phyloP scores from a whole-genome alignment of 2,329 filamentous ascomycete genomes.

The Fusarium zealandicum region DNA sequence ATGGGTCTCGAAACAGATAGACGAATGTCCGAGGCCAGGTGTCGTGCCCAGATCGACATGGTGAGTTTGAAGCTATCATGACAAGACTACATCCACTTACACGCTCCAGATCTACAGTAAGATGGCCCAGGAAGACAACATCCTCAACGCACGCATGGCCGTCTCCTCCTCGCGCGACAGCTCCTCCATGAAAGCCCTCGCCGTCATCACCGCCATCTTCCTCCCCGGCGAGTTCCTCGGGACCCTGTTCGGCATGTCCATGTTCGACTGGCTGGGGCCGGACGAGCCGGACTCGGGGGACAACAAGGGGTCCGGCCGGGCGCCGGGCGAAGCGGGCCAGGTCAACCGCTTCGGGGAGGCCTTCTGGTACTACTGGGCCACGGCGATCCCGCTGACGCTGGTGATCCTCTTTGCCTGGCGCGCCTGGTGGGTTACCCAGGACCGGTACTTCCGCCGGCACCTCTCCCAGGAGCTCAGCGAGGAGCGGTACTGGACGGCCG shows the following conservation, averaged over 20 bases:
- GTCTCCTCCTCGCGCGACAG: constrained; percentile 52
- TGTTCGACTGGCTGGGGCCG: constrained; percentile 55
- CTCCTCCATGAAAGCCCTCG: constrained; percentile 57
- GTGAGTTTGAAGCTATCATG: constrained; percentile 38
- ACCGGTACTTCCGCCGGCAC: constrained; percentile 55
- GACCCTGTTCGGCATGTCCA: constrained; percentile 55
- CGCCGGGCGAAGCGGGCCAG: constrained; percentile 14
- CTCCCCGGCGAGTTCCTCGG: constrained; percentile 56
- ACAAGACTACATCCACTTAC: constrained; percentile 17
- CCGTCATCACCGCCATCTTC: constrained; percentile 58
- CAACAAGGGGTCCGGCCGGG: background rate
- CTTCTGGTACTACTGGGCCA: constrained; percentile 57
- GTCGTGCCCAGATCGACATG: constrained; percentile 56
- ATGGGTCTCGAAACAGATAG: constrained; percentile 55
- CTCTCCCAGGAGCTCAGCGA: constrained; percentile 56
- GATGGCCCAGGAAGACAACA: constrained; percentile 58
- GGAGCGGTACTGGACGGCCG: constrained; percentile 56
- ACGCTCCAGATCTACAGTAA: constrained; percentile 53
- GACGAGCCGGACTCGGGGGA: constrained; percentile 42
- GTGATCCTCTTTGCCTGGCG: constrained; percentile 53
- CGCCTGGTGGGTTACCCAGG: constrained; percentile 57
- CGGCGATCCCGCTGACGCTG: constrained; percentile 53
- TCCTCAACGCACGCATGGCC: constrained; percentile 52
- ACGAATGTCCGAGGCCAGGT: constrained; percentile 55
- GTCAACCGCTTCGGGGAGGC: constrained; percentile 46